Evolutionary conservation across 2,329 filamentous ascomycete genomes (phyloP).

Genomic region (Fusarium nurragi): DNA sequence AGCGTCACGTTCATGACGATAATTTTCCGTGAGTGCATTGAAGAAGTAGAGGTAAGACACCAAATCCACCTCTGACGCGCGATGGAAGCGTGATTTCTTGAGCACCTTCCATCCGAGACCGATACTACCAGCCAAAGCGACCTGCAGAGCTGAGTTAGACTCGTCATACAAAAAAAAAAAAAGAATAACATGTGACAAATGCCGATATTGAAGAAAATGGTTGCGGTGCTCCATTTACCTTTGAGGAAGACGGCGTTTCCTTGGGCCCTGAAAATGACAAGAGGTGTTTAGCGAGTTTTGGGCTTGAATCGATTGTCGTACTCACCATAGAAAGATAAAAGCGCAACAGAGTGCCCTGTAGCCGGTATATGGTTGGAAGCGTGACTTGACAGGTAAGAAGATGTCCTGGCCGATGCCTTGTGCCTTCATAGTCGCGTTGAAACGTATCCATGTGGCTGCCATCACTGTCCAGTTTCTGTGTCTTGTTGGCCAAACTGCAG

Average conservation of each 20-base stretch:
- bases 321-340: background rate
- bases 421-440: background rate
- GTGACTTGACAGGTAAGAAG: background rate
- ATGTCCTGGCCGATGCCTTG: background rate
- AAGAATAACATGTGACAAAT: fast-evolving
- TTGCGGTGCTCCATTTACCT: background rate
- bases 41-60: background rate
- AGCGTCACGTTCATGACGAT: background rate
- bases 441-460: background rate
- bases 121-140: background rate
- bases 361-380: background rate
- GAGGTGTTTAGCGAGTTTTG: no score
- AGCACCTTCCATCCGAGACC: background rate
- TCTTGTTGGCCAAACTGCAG: background rate
- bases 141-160: background rate
- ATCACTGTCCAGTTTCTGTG: background rate
- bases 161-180: background rate
- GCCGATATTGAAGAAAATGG: background rate
- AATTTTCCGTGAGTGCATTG: background rate
- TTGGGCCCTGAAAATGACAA: background rate
- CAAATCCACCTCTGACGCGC: background rate
- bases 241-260: background rate
- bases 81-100: background rate
- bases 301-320: fast-evolving
- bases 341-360: background rate